phyloP scores from a whole-genome alignment of 768 basidiomycete genomes.

The Psilocybe sp. region DNA sequence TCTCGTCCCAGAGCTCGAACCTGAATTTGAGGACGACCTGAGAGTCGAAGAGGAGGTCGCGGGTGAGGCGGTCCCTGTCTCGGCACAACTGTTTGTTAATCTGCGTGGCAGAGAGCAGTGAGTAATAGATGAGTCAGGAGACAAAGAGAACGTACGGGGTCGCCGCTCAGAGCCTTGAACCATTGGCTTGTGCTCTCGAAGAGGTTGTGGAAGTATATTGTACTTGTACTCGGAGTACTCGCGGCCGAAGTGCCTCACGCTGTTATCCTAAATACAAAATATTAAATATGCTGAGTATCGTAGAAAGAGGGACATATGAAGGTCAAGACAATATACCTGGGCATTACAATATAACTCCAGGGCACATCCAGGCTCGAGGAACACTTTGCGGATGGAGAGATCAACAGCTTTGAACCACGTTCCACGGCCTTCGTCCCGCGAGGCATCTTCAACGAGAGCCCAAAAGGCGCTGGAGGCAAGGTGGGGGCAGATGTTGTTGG shows the following conservation, averaged over 20 bases:
- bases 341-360: too few species aligned
- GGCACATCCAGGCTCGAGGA: conserved; percentile 28
- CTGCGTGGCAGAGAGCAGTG: conserved; percentile 11
- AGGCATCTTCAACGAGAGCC: too few species aligned
- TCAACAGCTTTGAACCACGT: background rate
- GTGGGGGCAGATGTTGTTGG: conserved; percentile 66
- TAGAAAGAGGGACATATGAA: too few species aligned
- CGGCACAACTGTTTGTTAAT: conserved; percentile 75
- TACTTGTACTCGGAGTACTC: conserved; percentile 71
- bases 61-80: conserved; percentile 79
- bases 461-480: too few species aligned
- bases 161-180: conserved; percentile 83
- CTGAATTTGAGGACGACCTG: conserved; percentile 90
- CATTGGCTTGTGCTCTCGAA: conserved; percentile 69
- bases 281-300: too few species aligned
- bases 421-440: conserved; percentile 15
- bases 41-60: conserved; percentile 76
- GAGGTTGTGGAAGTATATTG: conserved; percentile 77
- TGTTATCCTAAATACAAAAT: conserved; percentile 31
- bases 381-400: too few species aligned
- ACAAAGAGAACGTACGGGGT: conserved; percentile 54
- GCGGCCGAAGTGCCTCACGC: conserved; percentile 69
- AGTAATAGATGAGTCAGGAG: too few species aligned
- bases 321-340: too few species aligned
- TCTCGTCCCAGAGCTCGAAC: conserved; percentile 83